These are phyloP conservation scores for Lobulomyces angularis DNA, from an alignment of 192 early-diverging fungal genomes.

Conservation along the genomic window DNA sequence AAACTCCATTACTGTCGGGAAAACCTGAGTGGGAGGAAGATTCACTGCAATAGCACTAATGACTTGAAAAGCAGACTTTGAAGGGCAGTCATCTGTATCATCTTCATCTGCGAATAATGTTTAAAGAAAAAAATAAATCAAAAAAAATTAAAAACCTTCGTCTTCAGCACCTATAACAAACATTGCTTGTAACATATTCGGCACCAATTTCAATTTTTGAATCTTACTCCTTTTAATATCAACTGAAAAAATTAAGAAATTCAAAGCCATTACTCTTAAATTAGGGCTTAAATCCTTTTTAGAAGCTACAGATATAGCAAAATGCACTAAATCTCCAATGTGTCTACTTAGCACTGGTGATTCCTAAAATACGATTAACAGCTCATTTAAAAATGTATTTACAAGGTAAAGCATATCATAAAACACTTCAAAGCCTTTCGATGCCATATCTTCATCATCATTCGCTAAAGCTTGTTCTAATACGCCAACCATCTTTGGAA, in stretches of 20 bases:
- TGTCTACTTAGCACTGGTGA: conserved; percentile 67
- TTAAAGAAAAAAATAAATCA: too few relatives aligned
- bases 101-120: too few relatives aligned
- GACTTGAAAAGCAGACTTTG: conserved; percentile 50
- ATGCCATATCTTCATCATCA: conserved; percentile 62
- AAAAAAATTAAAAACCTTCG: too few relatives aligned
- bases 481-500: conserved; percentile 77
- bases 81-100: conserved; percentile 70
- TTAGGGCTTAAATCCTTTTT: conserved; percentile 57
- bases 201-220: conserved; percentile 69
- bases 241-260: conserved; percentile 66
- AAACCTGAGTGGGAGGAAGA: conserved; percentile 76
- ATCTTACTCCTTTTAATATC: conserved; percentile 72
- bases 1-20: conserved; percentile 60
- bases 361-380: conserved; percentile 32
- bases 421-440: conserved; percentile 78
- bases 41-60: conserved; percentile 71
- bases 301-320: conserved; percentile 59
- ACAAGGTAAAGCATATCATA: conserved; percentile 63
- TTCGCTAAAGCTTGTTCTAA: conserved; percentile 63
- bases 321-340: conserved; percentile 65
- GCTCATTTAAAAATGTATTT: conserved; percentile 8
- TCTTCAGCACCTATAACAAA: conserved; percentile 77
- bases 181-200: conserved; percentile 60
- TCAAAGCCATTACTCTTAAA: conserved; percentile 65